These are phyloP conservation scores for Monosporascus sp. DNA, from an alignment of 2,329 filamentous ascomycete genomes.

Conservation along the genomic window DNA sequence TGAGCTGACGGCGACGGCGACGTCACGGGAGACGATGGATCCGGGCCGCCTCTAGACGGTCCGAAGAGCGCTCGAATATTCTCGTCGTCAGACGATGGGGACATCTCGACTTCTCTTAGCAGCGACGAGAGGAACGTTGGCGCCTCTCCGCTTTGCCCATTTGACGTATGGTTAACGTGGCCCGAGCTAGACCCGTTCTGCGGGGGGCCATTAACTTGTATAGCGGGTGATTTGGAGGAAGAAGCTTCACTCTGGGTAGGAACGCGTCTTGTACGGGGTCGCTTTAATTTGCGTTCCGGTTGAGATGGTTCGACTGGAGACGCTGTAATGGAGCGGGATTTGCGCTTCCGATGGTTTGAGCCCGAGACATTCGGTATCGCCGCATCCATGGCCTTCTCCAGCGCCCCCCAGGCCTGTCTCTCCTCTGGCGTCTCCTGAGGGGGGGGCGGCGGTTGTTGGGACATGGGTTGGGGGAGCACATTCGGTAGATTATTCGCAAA, in stretches of 20 bases:
- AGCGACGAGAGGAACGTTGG: constrained; percentile 84
- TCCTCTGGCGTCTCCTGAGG: constrained; percentile 71
- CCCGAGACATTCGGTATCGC: constrained; percentile 41
- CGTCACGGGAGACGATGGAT: constrained; percentile 58
- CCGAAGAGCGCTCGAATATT: constrained; percentile 35
- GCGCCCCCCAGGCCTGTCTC: constrained; percentile 79
- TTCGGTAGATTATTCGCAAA: constrained; percentile 60
- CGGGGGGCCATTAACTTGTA: constrained; percentile 13
- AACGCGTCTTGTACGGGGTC: constrained; percentile 72
- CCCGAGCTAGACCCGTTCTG: constrained; percentile 3
- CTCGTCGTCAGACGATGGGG: constrained; percentile 54
- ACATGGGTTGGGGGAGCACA: constrained; percentile 55
- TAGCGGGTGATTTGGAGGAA: constrained; percentile 25
- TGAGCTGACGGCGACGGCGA: constrained; percentile 61
- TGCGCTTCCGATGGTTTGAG: constrained; percentile 64
- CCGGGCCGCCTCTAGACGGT: constrained; percentile 24
- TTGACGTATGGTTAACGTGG: constrained; percentile 16
- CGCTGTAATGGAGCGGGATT: constrained; percentile 61
- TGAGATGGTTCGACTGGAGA: constrained; percentile 66
- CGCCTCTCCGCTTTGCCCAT: constrained; percentile 37
- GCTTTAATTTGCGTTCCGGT: constrained; percentile 79
- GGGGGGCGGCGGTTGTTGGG: constrained; percentile 44
- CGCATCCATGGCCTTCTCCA: constrained; percentile 76
- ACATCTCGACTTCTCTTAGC: constrained; percentile 78
- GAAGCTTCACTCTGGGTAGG: constrained; percentile 44